Evolutionary conservation across 164 flowering plant genomes (phyloP), one percentile per base, ranked within the genome.

Genomic region (Warburgia ugandensis): DNA sequence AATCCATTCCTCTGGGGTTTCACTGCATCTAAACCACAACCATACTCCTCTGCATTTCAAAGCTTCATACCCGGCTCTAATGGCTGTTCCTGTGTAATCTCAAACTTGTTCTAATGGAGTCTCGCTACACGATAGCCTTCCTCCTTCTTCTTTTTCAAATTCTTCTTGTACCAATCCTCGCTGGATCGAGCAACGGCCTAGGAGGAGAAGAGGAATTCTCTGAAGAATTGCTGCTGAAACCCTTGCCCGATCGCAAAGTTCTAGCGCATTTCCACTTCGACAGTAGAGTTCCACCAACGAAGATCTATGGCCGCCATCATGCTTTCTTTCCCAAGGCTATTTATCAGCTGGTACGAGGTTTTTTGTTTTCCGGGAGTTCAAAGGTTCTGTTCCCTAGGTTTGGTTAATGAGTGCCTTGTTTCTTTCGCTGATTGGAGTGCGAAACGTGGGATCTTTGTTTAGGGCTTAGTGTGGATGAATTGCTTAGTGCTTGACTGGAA

Each of bases 281-380:
- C 10, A 80, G 62, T 63, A 68, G 52, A 58, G 77, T 72, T 55
- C 91, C 90, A 29, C 73, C 73, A 1, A 59, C 86, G 1, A 26
- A 48, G 9, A 56, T 48, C 31, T 55, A 78, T 71, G 95, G 91
- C 63, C 78, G 42, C 58, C 98, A 86, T 56, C 86, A 83, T 66
- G 77, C 59, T 37, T 79, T 92, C 68, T 88, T 88, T 65, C 99
- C 99, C 41, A 92, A 92, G 61, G 74, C 95, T 56, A 78, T 88
- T 48, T 70, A 81, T 65, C 96, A 92, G 66, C 78, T 92, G 78
- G 98, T 88, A 75, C n/a, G n/a, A n/a, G 3, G 49, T 37, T 20
- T 12, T 37, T 20, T 37, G 16, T 36, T 36, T 17, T 8, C 39
- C 23, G 28, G 19, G 16, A 23, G 27, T 23, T 17, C 36, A 19